Conservation (phyloP, 1,284 basidiomycete species). For the Puccinia brachypodii region DNA sequence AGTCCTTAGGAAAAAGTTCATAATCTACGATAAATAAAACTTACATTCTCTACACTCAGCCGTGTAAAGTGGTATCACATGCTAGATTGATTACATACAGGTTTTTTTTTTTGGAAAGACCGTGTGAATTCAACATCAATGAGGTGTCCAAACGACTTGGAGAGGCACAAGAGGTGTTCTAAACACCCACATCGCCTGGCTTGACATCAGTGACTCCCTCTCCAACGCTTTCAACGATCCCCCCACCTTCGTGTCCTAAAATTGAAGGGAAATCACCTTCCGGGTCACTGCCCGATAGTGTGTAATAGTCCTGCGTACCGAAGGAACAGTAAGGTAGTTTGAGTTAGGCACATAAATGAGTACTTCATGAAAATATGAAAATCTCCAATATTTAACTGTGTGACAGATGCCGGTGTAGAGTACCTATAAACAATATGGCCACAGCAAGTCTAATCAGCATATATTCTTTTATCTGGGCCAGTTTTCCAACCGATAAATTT, state of each 20-base stretch:
- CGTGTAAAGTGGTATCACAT: conserved; percentile 38
- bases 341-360: not conserved
- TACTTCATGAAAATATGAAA: conserved; percentile 8
- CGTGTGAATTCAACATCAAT: conserved; percentile 83
- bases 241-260: conserved; percentile 63
- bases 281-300: conserved; percentile 91
- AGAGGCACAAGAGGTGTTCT: not conserved
- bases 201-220: conserved; percentile 85
- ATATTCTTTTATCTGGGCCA: conserved; percentile 23
- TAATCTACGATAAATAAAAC: conserved; percentile 37
- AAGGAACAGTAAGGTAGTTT: conserved; percentile 2
- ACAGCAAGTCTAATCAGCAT: conserved; percentile 4
- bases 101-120: conserved; percentile 49
- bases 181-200: conserved; percentile 60
- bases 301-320: conserved; percentile 74
- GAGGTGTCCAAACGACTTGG: conserved; percentile 61
- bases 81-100: conserved; percentile 61
- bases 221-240: conserved; percentile 80
- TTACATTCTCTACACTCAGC: conserved; percentile 91
- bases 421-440: conserved; percentile 38
- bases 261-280: conserved; percentile 96
- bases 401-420: conserved; percentile 80
- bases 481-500: conserved; percentile 53
- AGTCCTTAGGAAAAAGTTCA: not conserved
- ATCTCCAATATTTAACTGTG: conserved; percentile 63